Base-by-base conservation (phyloP, 2,329 filamentous ascomycete genomes). In the Botrytis porri region DNA sequence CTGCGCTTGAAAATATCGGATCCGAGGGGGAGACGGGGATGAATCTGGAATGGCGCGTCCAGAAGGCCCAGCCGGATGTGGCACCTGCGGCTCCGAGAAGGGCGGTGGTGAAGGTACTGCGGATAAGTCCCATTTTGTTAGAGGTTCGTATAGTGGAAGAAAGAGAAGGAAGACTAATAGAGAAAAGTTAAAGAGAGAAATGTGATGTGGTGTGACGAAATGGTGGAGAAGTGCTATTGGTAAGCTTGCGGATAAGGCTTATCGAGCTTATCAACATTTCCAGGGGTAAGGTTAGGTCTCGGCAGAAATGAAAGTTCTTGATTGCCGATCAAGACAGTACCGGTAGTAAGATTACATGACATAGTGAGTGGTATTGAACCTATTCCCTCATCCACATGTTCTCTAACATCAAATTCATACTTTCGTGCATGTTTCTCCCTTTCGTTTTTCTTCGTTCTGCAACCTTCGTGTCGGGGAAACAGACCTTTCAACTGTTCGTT, bases 21-120 rank as follows among this genome's bases (percentile, higher is more conserved):
- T 93, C 90, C 76, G 86, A 85, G 62, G 85, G 80, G n/a, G 84
- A 81, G 64, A 91, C 80, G 59, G 91, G 86, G 70, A 88, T 85
- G 78, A 88, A 80, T 69, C 76, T 75, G 1, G 77, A 75, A 54
- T 77, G 76, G 59, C 75, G 74, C 1, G 75, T 77, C 72, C 65
- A 75, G 70, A 78, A 74, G 7, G 77, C 75, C 39, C 77, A 79
- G 8, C 73, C 77, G 5, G 75, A 76, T 2, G 71, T 75, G 29
- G 71, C 69, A 12, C 77, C 76, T 8, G 74, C 75, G 20, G 74
- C 74, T 43, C 77, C 76, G 4, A 76, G 69, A 39, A 77, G 48
- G 37, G 74, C 76, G 12, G 77, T 76, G 3, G 73, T 76, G 32
- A 79, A 48, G 16, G 75, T 51, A 2, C 73, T 77, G n/a, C 75